Evolutionary conservation across 1,139 yeast species (phyloP).

Genomic region (Suhomyces wounanorum): DNA sequence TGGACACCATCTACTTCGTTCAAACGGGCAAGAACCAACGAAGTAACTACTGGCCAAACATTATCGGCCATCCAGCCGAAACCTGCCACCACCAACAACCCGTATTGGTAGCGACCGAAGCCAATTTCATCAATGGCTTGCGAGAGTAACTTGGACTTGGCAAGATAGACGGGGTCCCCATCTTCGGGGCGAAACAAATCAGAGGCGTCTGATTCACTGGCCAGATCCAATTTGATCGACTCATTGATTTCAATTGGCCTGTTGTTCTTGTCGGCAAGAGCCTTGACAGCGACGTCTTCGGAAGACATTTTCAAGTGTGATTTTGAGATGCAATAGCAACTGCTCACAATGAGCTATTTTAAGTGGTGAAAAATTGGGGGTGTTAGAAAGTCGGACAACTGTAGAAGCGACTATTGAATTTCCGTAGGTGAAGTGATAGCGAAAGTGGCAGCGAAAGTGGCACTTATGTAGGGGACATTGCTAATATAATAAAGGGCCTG

Average conservation of each 20-base stretch:
- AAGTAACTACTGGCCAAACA: slow-evolving; percentile 46
- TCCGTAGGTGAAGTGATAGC: background rate
- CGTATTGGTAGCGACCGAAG: slow-evolving; percentile 44
- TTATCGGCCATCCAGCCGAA: slow-evolving; percentile 50
- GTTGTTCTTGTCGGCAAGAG: slow-evolving; percentile 1
- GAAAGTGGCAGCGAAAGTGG: background rate
- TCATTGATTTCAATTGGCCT: slow-evolving; percentile 6
- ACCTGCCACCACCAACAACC: slow-evolving; percentile 46
- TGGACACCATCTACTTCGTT: slow-evolving; percentile 43
- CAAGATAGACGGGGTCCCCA: slow-evolving; percentile 27
- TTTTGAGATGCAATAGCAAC: background rate
- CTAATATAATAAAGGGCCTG: background rate
- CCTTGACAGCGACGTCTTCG: background rate
- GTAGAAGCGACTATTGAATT: background rate
- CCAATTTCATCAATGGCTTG: slow-evolving; percentile 44
- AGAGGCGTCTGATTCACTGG: slow-evolving; percentile 6
- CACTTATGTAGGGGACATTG: background rate
- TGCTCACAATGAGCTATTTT: background rate
- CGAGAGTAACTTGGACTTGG: slow-evolving; percentile 36
- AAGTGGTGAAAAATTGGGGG: background rate
- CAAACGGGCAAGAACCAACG: slow-evolving; percentile 37
- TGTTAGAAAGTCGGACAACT: background rate
- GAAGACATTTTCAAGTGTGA: background rate
- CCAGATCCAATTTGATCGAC: slow-evolving; percentile 4
- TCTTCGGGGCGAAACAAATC: slow-evolving; percentile 17